Percentiles rank a stretch among this genome's conserved stretches.
These are phyloP conservation scores for Candida tallmaniae DNA, from an alignment of 805 yeast genomes.

Conservation along the genomic window DNA sequence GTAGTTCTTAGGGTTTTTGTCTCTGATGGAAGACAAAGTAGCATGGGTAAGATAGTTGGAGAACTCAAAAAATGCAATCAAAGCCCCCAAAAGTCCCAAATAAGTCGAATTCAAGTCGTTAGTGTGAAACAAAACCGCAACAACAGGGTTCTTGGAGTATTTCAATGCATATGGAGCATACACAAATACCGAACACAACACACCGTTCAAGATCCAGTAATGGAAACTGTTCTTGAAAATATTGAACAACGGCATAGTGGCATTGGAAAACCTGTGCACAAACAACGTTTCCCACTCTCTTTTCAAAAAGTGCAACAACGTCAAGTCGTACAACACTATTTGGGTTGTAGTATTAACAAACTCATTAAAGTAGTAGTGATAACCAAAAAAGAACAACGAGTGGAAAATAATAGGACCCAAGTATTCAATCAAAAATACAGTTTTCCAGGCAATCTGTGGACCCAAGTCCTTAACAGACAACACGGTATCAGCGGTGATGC, in stretches of 20 bases:
- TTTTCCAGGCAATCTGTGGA: constrained; percentile 87
- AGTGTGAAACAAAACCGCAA: constrained; percentile 39
- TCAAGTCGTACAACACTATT: constrained; percentile 47
- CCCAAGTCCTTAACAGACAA: constrained; percentile 85
- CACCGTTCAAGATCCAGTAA: constrained; percentile 91
- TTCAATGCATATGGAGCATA: constrained; percentile 26
- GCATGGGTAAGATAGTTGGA: constrained; percentile 73
- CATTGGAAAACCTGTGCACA: constrained; percentile 79
- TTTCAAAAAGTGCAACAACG: constrained; percentile 74
- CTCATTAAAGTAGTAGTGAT: constrained; percentile 6
- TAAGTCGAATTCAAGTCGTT: constrained; percentile 32
- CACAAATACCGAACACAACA: constrained; percentile 43
- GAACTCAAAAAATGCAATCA: constrained; percentile 52
- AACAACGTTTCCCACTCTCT: constrained; percentile 84
- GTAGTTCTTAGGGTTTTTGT: constrained; percentile 47
- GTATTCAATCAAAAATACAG: constrained; percentile 86
- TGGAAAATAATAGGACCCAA: constrained; percentile 85
- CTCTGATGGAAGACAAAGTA: constrained; percentile 56
- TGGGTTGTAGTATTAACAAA: constrained; percentile 51
- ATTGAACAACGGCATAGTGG: constrained; percentile 90
- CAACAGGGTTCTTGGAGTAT: constrained; percentile 12
- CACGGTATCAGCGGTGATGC: constrained; percentile 30
- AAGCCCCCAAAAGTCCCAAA: constrained; percentile 37
- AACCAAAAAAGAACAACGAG: constrained; percentile 54
- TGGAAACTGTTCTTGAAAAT: constrained; percentile 86